Percentiles rank a stretch among this genome's conserved stretches.
Evolutionary conservation across 1,284 basidiomycete genomes (phyloP).

Genomic region (Meripilus lineatus): DNA sequence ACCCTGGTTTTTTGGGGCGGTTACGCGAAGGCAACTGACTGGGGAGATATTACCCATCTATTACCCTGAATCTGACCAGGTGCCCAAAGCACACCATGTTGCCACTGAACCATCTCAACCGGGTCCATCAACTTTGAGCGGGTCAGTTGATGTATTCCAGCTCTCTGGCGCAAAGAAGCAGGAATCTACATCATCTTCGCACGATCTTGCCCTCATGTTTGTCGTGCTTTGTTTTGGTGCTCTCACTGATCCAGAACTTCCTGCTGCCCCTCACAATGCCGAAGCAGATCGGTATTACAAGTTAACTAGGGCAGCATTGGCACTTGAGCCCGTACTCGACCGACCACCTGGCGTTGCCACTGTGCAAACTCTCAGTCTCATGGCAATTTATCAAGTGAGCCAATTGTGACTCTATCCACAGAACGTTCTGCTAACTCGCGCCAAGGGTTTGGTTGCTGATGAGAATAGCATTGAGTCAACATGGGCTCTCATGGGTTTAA

Average conservation of each 20-base stretch:
- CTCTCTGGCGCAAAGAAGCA: constrained; percentile 8
- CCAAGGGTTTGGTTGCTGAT: constrained; percentile 27
- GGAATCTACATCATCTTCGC: constrained; percentile 22
- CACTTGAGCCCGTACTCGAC: constrained; percentile 60
- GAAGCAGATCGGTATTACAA: constrained; percentile 58
- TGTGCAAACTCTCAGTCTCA: constrained; percentile 59
- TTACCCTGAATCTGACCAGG: constrained; percentile 40
- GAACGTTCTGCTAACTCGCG: constrained; percentile 42
- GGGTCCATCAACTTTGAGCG: constrained; percentile 11
- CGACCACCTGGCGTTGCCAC: constrained; percentile 62
- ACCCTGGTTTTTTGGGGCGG: constrained; percentile 72
- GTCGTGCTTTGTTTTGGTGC: constrained; percentile 57
- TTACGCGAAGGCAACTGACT: constrained; percentile 53
- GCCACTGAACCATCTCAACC: constrained; percentile 1
- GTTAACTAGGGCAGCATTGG: constrained; percentile 56
- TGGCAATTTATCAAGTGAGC: constrained; percentile 64
- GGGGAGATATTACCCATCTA: constrained; percentile 63
- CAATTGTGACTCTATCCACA: constrained; percentile 4
- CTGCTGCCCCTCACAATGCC: constrained; percentile 47
- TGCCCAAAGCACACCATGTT: constrained; percentile 1
- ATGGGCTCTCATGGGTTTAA: constrained; percentile 30
- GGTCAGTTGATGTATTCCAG: constrained; percentile 13
- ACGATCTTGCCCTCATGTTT: constrained; percentile 53
- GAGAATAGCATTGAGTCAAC: constrained; percentile 34
- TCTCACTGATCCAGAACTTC: constrained; percentile 55